Conservation (phyloP, 768 basidiomycete genomes). For the Termitomyces sp. region DNA sequence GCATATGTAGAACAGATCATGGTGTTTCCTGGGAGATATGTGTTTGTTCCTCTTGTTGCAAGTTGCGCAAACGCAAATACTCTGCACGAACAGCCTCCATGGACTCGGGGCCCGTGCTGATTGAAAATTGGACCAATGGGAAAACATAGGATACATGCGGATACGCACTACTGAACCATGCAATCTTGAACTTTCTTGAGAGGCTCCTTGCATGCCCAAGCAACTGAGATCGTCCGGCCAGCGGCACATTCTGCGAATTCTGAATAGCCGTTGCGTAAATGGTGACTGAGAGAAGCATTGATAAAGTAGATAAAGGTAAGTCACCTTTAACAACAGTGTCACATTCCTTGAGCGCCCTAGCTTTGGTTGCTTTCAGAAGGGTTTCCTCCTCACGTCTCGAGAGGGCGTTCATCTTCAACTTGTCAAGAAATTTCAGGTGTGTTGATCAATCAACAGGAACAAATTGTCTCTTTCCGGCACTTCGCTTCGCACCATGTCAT, state of each 20-base stretch:
- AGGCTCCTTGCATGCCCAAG: constrained; percentile 76
- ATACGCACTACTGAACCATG: constrained; percentile 75
- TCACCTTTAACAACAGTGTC: constrained; percentile 72
- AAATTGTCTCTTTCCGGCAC: not conserved
- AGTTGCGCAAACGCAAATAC: constrained; percentile 64
- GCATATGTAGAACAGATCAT: not conserved
- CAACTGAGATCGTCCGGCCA: constrained; percentile 79
- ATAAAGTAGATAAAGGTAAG: not conserved
- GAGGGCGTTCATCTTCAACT: constrained; percentile 67
- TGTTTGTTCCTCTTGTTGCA: constrained; percentile 24
- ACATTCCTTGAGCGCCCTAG: constrained; percentile 75
- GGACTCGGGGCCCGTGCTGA: constrained; percentile 68
- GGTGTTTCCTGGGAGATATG: not conserved
- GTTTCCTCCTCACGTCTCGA: constrained; percentile 88
- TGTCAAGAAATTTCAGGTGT: not conserved
- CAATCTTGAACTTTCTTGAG: constrained; percentile 73
- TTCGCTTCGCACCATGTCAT: constrained; percentile 4
- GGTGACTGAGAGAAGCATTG: not conserved
- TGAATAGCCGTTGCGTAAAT: constrained; percentile 24
- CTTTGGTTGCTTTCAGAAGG: constrained; percentile 78
- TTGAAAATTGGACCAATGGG: constrained; percentile 3
- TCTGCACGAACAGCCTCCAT: constrained; percentile 72
- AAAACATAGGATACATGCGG: not conserved
- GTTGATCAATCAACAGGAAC: constrained; percentile 3
- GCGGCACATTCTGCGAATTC: constrained; percentile 84